Evolutionary conservation across 2,329 filamentous ascomycete species (phyloP), one percentile per base, ranked within the genome.

Genomic region (Pleurostoma richardsiae): DNA sequence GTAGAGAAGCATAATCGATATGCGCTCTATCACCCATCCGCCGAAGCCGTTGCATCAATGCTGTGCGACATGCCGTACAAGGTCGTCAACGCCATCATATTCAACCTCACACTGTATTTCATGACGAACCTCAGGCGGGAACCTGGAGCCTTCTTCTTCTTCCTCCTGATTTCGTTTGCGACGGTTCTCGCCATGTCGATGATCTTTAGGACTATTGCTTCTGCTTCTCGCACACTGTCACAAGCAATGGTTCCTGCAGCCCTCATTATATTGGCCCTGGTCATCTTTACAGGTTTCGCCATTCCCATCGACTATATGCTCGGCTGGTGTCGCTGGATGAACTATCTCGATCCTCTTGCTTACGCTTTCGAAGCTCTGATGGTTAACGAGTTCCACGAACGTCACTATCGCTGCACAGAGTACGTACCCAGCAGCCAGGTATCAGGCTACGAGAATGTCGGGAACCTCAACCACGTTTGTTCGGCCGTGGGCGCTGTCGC

Each of bases 1-100:
- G 89, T 96, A 50, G 90, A 96, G 62, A 96, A 96, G 63, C 91
- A 96, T 57, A 71, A 77, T 47, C 82, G 86, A 48, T 96, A 95
- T 62, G 90, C 90, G 19, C 76, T 96, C 19, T 95, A 96, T 58
- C 91, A 95, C 59, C 90, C 91, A 0, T 90, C 86, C 7, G 86
- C 90, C 11, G 90, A 96, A 73, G 88, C 90, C n/a, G 76, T 89
- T 49, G 82, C 88, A 0, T 94, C 88, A 7, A 94, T 95, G 85
- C 67, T 96, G 30, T 86, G 81, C 52, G 91, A 96, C 57, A 69
- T 95, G 67, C 91, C 91, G 0, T 89, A 89, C 66, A 95, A 94
- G 65, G 66, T 95, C 6, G 36, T 67, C n/a, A 91, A 91, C 56
- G 69, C 80, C 1, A 76, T 95, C 52, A 68, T 80, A 4, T 95